Percentiles rank a stretch among this genome's conserved stretches.
Evolutionary conservation across 2,329 filamentous ascomycete genomes (phyloP).

Genomic region (Microcyclospora tardicrescens): DNA sequence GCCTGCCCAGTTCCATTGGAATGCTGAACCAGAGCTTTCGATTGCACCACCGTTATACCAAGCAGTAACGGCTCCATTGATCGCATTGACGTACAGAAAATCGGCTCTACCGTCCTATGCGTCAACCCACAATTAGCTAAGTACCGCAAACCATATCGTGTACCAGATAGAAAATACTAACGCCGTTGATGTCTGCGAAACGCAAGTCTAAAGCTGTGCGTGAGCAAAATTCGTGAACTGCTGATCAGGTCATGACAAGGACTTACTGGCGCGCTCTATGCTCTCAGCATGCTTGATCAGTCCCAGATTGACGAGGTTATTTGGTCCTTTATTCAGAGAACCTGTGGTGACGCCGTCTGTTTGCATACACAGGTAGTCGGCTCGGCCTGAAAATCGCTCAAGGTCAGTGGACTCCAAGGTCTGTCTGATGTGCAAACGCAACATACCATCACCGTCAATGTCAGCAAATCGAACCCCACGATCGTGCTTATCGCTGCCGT

Average conservation of each 20-base stretch:
- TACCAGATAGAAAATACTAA: no score
- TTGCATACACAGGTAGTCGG: conserved; percentile 4
- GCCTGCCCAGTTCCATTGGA: conserved; percentile 2
- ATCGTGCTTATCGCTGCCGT: conserved; percentile 4
- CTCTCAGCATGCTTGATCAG: conserved; percentile 5
- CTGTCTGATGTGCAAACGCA: background rate
- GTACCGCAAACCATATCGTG: no score
- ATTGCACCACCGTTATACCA: conserved; percentile 3
- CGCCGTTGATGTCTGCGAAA: conserved; percentile 6
- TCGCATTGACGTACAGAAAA: conserved; percentile 5
- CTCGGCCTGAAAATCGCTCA: background rate
- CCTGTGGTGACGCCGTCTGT: conserved; percentile 1
- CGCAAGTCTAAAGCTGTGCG: conserved; percentile 2
- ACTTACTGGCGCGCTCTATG: conserved; percentile 3
- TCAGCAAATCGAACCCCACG: conserved; percentile 3
- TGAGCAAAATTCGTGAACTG: background rate
- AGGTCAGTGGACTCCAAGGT: background rate
- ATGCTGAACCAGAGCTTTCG: conserved; percentile 1
- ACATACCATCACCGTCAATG: conserved; percentile 3
- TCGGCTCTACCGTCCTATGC: conserved; percentile 4
- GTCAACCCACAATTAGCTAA: no score
- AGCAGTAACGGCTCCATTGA: conserved; percentile 5
- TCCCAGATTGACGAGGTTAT: conserved; percentile 3
- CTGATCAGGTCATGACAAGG: background rate
- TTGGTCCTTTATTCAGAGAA: conserved; percentile 4